Percentiles rank a stretch among this genome's conserved stretches.
Evolutionary conservation across 306 rosid genomes (phyloP).

Genomic region (Corylus heterophylla): DNA sequence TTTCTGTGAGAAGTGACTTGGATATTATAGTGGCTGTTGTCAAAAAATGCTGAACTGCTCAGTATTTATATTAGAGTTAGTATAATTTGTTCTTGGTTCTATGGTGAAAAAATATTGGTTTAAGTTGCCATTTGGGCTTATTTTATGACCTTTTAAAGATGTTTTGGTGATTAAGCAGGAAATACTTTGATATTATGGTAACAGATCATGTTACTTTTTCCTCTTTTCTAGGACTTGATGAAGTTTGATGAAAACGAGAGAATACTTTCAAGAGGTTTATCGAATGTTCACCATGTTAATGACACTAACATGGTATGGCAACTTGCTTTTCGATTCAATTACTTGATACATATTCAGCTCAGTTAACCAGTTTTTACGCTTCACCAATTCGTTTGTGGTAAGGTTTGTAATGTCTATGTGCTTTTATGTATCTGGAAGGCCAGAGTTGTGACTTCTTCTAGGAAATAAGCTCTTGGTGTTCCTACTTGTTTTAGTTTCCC

Average conservation of each 20-base stretch:
- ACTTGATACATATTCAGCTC: background rate
- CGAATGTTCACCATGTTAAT: constrained; percentile 74
- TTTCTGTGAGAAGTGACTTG: constrained; percentile 17
- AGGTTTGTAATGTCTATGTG: background rate
- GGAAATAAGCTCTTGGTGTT: background rate
- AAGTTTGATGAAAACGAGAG: constrained; percentile 74
- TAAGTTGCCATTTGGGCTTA: constrained; percentile 12
- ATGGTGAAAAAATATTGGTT: constrained; percentile 16
- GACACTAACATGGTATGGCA: constrained; percentile 64
- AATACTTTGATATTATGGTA: constrained; percentile 11
- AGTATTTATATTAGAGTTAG: background rate
- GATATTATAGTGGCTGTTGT: constrained; percentile 4
- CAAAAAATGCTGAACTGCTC: constrained; percentile 7
- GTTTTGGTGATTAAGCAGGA: constrained; percentile 14
- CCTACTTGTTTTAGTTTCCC: background rate
- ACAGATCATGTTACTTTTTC: constrained; percentile 11
- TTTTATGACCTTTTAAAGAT: background rate
- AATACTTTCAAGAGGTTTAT: constrained; percentile 61
- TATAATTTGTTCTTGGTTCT: constrained; percentile 20
- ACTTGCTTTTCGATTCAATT: constrained; percentile 11
- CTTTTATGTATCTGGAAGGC: background rate
- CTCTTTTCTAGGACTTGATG: constrained; percentile 73
- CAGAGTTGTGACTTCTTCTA: background rate
- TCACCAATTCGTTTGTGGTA: background rate
- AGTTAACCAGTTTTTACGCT: background rate